phyloP scores from a whole-genome alignment of 2,329 filamentous ascomycete genomes.

The Pseudogymnoascus sp. region DNA sequence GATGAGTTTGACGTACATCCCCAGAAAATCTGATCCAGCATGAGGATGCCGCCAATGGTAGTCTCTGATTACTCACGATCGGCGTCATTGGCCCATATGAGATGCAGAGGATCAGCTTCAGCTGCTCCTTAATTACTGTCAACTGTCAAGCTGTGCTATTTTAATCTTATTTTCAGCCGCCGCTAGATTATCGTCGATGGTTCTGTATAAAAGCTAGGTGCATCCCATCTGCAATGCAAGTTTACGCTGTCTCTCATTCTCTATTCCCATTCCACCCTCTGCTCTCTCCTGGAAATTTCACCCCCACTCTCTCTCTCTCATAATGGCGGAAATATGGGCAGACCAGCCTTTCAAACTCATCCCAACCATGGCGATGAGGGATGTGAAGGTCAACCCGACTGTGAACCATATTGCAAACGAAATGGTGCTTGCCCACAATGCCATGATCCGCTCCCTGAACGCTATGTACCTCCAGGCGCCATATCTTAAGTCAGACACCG shows the following conservation, averaged over 20 bases:
- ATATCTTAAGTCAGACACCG: conserved; percentile 32
- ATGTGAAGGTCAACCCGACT: not conserved
- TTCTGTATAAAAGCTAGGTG: not conserved
- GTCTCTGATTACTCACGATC: not conserved
- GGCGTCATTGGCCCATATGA: not conserved
- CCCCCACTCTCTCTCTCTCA: not conserved
- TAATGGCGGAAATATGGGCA: conserved; percentile 20
- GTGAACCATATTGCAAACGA: conserved; percentile 27
- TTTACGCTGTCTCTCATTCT: not conserved
- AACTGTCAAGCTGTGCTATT: not conserved
- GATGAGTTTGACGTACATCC: not conserved
- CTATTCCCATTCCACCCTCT: not conserved
- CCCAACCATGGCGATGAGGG: conserved; percentile 12
- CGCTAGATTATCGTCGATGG: not conserved
- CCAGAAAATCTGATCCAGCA: not conserved
- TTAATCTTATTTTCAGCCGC: not conserved
- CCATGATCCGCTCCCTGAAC: conserved; percentile 33
- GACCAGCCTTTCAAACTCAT: conserved; percentile 20
- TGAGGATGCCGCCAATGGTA: not conserved
- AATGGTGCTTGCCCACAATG: conserved; percentile 31
- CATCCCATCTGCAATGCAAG: not conserved
- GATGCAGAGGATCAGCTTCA: not conserved
- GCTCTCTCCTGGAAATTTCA: not conserved
- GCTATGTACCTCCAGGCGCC: conserved; percentile 32
- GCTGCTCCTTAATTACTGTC: not conserved